Percentiles rank a stretch among this genome's conserved stretches.
phyloP scores from a whole-genome alignment of 2,329 filamentous ascomycete genomes.

The Microdochium nivale region DNA sequence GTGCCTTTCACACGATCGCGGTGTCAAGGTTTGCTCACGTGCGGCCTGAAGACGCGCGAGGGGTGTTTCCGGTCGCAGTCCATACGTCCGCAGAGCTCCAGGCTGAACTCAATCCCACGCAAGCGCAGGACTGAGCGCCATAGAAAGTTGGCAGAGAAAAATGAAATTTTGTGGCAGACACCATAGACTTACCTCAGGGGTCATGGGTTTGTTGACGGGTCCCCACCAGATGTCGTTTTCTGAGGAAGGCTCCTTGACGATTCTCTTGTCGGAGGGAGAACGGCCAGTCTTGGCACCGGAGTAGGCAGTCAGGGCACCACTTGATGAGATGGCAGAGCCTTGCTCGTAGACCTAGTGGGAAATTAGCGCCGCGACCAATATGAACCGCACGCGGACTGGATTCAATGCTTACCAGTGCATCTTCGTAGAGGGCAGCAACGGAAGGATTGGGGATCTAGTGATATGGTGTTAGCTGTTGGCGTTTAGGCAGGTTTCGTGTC shows the following conservation, averaged over 20 bases:
- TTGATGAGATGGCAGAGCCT: slow-evolving; percentile 92
- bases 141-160: slow-evolving; percentile 4
- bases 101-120: no score
- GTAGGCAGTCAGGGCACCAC: slow-evolving; percentile 91
- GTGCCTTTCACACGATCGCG: background rate
- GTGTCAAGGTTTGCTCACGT: background rate
- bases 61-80: background rate
- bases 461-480: slow-evolving; percentile 10
- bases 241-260: slow-evolving; percentile 85
- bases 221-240: slow-evolving; percentile 98
- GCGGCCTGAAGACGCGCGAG: background rate
- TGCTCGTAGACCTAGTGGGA: slow-evolving; percentile 97
- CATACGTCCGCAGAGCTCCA: background rate
- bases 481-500: slow-evolving; percentile 1
- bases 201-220: slow-evolving; percentile 99
- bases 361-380: no score
- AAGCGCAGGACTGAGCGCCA: no score
- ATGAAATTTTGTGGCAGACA: slow-evolving; percentile 2
- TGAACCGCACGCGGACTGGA: slow-evolving; percentile 3
- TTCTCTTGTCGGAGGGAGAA: slow-evolving; percentile 93
- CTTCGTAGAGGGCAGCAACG: slow-evolving; percentile 93
- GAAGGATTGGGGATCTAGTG: slow-evolving; percentile 76
- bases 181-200: slow-evolving; percentile 68
- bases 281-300: slow-evolving; percentile 97
- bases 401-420: slow-evolving; percentile 83